Base-by-base conservation (phyloP, 1,284 basidiomycete genomes). In the Rhodotorula sp. region DNA sequence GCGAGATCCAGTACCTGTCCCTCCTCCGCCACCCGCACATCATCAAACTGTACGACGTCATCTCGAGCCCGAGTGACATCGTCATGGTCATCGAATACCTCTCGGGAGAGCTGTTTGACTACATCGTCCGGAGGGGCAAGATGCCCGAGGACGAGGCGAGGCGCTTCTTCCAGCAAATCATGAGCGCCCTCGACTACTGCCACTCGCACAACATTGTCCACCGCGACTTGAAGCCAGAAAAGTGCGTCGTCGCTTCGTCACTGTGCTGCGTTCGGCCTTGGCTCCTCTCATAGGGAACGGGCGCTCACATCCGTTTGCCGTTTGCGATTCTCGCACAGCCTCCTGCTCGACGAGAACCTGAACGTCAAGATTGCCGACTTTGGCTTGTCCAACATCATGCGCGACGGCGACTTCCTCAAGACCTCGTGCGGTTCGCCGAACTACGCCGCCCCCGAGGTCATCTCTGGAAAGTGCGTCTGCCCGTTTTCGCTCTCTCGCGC, bases 31-130 rank as follows among this genome's bases (percentile, higher is more conserved):
- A 97, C 81, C 90, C 94, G 1, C 93, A 97, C 80, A 95, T 97
- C 81, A 91, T 97, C 85, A 97, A 97, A 82, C 86, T 97, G 92
- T 97, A 97, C 81, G 94, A 97, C 81, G 93, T 97, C 60, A 95
- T 97, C 77, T 93, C 92, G 16, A 95, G 93, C 0, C 87, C 90
- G 0, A 92, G 89, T 3, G 92, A 97, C 80, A 95, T 97, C 78
- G 94, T 97, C 81, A 95, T 97, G 83, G 94, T 97, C 49, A 88
- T 97, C 74, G 94, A 97, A 69, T 78, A 79, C 68, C 74, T 79
- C 64, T 94, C 88, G 2, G 93, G 92, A 70, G 94, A 97, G 80
- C 86, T 97, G 26, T 97, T 97, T 86, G 93, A 97, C 82, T 95
- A 94, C 83, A 95, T 97, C 79, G 93, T 95, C 69, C 86, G 86